Evolutionary conservation across 1,139 yeast genomes (phyloP).

Genomic region (Sugiyamaella neomexicana): DNA sequence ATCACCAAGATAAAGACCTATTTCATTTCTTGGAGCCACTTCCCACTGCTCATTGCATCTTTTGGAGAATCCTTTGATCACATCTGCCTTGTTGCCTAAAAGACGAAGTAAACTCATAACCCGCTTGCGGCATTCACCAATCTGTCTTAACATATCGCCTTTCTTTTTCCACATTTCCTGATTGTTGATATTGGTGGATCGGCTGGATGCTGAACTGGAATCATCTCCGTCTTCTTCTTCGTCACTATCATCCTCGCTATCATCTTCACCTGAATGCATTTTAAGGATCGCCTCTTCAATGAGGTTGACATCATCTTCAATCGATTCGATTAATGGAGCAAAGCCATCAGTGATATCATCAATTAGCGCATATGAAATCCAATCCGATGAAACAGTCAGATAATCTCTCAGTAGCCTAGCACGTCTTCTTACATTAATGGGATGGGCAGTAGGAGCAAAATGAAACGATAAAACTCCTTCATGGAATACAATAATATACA

Average conservation of each 20-base stretch:
- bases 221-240: conserved; percentile 29
- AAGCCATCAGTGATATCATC: conserved; percentile 97
- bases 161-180: conserved; percentile 83
- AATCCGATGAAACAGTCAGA: conserved; percentile 85
- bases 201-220: conserved; percentile 29
- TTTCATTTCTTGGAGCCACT: conserved; percentile 69
- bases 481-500: conserved; percentile 88
- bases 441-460: conserved; percentile 93
- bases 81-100: conserved; percentile 92
- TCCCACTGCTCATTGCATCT: conserved; percentile 84
- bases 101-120: conserved; percentile 88
- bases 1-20: conserved; percentile 89
- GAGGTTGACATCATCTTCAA: conserved; percentile 84
- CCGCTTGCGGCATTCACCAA: conserved; percentile 91
- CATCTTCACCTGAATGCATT: conserved; percentile 71
- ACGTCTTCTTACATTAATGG: conserved; percentile 90
- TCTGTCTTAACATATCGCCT: conserved; percentile 91
- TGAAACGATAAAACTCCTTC: conserved; percentile 93
- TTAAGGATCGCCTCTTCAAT: conserved; percentile 87
- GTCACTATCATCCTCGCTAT: conserved; percentile 47
- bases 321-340: conserved; percentile 92
- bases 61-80: conserved; percentile 89
- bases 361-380: conserved; percentile 95
- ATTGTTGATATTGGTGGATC: conserved; percentile 43
- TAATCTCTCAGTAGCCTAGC: conserved; percentile 86